Percentiles rank a stretch among this genome's conserved stretches.
phyloP scores from a whole-genome alignment of 202 grass and related monocot genomes.

The Schoenoplectus tabernaemontani region DNA sequence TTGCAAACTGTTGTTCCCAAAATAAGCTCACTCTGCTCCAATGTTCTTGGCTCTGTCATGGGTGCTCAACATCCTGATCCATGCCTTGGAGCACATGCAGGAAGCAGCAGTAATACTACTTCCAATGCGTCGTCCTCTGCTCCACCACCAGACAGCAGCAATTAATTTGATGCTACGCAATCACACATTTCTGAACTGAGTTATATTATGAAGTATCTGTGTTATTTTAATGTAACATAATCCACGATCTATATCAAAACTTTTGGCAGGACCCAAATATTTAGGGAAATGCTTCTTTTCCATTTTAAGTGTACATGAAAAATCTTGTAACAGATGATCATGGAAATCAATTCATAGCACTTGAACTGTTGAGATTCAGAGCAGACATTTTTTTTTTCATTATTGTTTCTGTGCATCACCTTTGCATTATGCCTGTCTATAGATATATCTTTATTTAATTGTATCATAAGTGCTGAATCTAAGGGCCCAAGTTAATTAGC shows the following conservation, averaged over 20 bases:
- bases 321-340: not conserved
- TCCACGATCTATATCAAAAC: not conserved
- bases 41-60: not conserved
- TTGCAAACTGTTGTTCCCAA: not conserved
- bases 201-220: not conserved
- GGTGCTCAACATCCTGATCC: conserved; percentile 20
- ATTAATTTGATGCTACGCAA: not conserved
- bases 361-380: not conserved
- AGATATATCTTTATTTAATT: too few species aligned
- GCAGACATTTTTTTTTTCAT: not conserved
- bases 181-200: not conserved
- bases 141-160: not conserved
- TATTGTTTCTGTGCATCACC: too few species aligned
- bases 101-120: not conserved
- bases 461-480: not conserved
- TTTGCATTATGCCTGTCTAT: not conserved
- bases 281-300: not conserved
- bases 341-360: not conserved
- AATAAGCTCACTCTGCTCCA: conserved; percentile 3
- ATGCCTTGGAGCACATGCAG: not conserved
- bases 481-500: not conserved
- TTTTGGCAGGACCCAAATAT: not conserved
- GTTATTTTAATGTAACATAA: not conserved
- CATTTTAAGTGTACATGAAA: not conserved
- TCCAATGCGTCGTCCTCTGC: not conserved